phyloP scores from a whole-genome alignment of 2,329 filamentous ascomycete genomes.

The Colletotrichum sp. region DNA sequence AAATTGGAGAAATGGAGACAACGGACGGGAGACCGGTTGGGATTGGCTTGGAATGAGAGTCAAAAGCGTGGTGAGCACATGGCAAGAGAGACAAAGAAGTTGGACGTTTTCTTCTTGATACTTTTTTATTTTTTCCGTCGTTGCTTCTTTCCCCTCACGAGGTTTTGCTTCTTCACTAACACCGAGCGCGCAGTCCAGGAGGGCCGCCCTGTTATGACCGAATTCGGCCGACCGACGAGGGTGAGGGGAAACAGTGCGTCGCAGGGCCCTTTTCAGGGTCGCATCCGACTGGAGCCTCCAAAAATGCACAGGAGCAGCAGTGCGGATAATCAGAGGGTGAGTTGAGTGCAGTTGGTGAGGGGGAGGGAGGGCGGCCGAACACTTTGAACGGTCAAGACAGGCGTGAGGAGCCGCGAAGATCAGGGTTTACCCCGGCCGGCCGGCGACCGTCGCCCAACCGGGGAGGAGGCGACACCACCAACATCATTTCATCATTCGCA shows the following conservation, averaged over 20 bases:
- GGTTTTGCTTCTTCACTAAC: constrained; percentile 5
- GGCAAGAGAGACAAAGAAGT: constrained; percentile 1
- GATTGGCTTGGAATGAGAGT: not conserved
- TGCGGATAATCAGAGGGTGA: not conserved
- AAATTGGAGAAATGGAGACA: not conserved
- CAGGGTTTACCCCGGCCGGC: not conserved
- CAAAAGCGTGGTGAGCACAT: not conserved
- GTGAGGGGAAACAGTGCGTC: not conserved
- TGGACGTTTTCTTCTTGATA: not conserved
- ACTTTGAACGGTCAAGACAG: not conserved
- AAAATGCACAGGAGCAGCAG: not conserved
- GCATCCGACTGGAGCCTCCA: not conserved
- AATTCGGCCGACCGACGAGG: not conserved
- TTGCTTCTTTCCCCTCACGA: not conserved
- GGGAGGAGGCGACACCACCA: not conserved
- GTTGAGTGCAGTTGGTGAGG: not conserved
- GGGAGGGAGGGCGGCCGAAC: not conserved
- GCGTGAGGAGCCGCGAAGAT: not conserved
- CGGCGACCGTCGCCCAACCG: not conserved
- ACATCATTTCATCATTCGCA: not conserved
- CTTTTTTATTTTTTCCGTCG: not conserved
- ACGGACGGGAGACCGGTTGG: not conserved
- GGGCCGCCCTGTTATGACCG: not conserved
- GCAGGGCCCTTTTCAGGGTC: not conserved
- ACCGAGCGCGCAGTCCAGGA: not conserved